Evolutionary conservation across 1,284 basidiomycete genomes (phyloP).

Genomic region (Leccinum subrobustum): DNA sequence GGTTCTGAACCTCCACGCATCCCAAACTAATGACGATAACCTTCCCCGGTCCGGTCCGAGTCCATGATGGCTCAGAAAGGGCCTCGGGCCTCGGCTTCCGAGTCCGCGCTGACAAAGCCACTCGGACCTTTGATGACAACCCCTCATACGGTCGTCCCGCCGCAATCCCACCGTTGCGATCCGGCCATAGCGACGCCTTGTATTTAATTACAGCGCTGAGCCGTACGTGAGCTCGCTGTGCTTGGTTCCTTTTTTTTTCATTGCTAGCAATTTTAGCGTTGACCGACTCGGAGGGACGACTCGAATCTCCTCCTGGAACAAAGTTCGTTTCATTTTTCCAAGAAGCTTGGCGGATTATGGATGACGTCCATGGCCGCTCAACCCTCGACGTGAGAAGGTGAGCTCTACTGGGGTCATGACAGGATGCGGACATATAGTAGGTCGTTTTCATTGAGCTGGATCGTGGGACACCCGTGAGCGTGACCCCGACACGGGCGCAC

Average conservation of each 20-base stretch:
- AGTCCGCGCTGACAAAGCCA: background rate
- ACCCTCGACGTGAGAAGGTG: slow-evolving; percentile 8
- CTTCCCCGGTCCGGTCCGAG: background rate
- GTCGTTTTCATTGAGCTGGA: background rate
- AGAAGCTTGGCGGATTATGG: background rate
- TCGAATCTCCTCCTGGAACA: slow-evolving; percentile 1
- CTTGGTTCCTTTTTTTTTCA: background rate
- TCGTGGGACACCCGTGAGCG: slow-evolving; percentile 17
- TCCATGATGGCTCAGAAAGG: background rate
- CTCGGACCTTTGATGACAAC: background rate
- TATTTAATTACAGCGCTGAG: slow-evolving; percentile 9
- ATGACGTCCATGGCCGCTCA: slow-evolving; percentile 9
- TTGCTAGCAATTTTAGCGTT: background rate
- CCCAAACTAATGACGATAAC: slow-evolving; percentile 1
- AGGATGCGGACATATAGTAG: too few relatives aligned
- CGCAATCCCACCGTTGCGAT: background rate
- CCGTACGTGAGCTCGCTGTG: background rate
- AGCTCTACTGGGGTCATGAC: background rate
- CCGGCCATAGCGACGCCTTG: slow-evolving; percentile 13
- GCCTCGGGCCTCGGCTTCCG: background rate
- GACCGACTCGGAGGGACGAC: background rate
- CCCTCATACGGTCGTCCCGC: background rate
- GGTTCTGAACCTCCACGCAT: slow-evolving; percentile 10
- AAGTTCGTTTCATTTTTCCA: background rate
- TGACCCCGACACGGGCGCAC: too few relatives aligned